Conservation (phyloP, 202 grass and related monocot species). For the Bolboschoenoplectus hybrid region DNA sequence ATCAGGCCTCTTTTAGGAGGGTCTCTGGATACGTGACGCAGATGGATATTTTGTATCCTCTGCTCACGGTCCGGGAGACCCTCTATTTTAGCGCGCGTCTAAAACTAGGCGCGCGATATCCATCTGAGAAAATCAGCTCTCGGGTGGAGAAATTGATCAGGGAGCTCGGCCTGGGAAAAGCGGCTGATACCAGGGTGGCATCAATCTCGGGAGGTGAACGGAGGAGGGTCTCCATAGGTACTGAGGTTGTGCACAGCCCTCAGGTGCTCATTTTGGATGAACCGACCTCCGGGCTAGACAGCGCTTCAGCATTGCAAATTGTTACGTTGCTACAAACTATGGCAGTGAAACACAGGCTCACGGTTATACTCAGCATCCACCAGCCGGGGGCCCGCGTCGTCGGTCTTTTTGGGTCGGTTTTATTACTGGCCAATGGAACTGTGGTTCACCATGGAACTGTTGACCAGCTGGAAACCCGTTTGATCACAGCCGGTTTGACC, state of each 20-base stretch:
- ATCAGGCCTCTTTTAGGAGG: constrained; percentile 51
- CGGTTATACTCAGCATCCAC: constrained; percentile 89
- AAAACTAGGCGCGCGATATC: constrained; percentile 44
- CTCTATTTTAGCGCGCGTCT: constrained; percentile 72
- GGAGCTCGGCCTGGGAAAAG: constrained; percentile 59
- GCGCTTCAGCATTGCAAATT: constrained; percentile 82
- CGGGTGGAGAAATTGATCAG: constrained; percentile 54
- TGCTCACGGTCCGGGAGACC: constrained; percentile 86
- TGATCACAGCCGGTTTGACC: constrained; percentile 49
- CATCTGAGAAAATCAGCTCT: constrained; percentile 6
- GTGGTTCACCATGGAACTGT: constrained; percentile 78
- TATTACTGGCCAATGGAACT: constrained; percentile 73
- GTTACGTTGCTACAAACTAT: constrained; percentile 61
- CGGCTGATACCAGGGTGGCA: constrained; percentile 56
- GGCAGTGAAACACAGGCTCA: constrained; percentile 59
- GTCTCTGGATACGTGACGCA: constrained; percentile 76
- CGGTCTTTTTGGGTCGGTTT: constrained; percentile 71
- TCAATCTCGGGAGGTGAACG: constrained; percentile 86
- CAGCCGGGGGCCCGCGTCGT: constrained; percentile 87
- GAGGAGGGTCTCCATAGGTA: constrained; percentile 86
- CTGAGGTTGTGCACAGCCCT: constrained; percentile 74
- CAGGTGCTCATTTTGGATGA: constrained; percentile 79
- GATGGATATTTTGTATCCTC: constrained; percentile 73
- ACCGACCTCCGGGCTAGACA: constrained; percentile 93
- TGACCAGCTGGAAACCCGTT: constrained; percentile 50